A percentile compares a stretch with the other conserved stretches of the same genome.
Evolutionary conservation across 306 rosid species (phyloP).

Genomic region (Spatholobus suberectus): DNA sequence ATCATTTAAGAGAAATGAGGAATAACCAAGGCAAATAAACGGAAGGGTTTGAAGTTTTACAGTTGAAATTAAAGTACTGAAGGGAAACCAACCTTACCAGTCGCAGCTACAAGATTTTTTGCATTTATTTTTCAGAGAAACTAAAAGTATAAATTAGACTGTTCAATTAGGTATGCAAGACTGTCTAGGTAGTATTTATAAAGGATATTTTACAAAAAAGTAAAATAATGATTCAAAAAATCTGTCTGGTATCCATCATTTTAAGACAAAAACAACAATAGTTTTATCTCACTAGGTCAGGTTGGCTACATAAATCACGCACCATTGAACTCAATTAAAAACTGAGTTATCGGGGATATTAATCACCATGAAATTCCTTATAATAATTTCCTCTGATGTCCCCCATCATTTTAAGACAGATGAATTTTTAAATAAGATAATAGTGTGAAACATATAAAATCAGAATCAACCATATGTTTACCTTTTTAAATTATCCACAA

Average conservation of each 20-base stretch:
- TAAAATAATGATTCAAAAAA: neutral
- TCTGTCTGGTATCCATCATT: neutral
- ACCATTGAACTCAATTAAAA: neutral
- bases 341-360: neutral
- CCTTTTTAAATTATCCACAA: slow-evolving; percentile 72
- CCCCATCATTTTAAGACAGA: slow-evolving; percentile 15
- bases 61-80: slow-evolving; percentile 17
- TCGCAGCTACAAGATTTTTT: neutral
- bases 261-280: neutral
- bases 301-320: neutral
- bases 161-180: neutral
- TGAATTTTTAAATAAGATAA: neutral
- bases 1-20: neutral
- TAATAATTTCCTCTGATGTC: neutral
- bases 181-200: neutral
- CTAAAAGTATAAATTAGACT: neutral
- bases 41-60: slow-evolving; percentile 4
- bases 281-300: neutral
- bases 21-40: slow-evolving; percentile 10
- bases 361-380: neutral
- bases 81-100: neutral
- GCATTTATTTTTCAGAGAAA: neutral
- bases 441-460: slow-evolving; percentile 12
- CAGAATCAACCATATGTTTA: slow-evolving; percentile 40
- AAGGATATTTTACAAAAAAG: neutral